phyloP scores from a whole-genome alignment of 208 protist genomes.

The Angomonas deanei region DNA sequence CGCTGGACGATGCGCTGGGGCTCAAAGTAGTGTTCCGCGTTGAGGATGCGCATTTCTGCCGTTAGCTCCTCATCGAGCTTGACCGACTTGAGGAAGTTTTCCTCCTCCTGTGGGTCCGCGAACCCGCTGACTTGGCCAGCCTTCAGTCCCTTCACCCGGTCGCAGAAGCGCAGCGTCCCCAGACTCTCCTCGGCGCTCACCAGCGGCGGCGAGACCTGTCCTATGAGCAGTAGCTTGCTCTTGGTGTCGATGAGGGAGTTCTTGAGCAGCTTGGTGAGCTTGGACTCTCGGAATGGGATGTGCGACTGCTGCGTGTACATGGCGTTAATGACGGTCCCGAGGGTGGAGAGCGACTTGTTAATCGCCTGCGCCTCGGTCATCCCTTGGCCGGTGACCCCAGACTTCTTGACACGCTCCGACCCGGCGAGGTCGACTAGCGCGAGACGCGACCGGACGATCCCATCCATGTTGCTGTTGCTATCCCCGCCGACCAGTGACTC shows the following conservation, averaged over 20 bases:
- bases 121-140: constrained; percentile 47
- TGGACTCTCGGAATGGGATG: constrained; percentile 89
- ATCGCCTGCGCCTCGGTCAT: constrained; percentile 91
- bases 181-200: constrained; percentile 65
- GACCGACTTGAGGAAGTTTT: constrained; percentile 46
- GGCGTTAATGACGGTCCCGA: constrained; percentile 84
- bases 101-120: constrained; percentile 49
- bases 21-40: constrained; percentile 48
- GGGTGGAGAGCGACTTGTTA: constrained; percentile 82
- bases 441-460: constrained; percentile 89
- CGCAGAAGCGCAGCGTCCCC: constrained; percentile 83
- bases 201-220: constrained; percentile 61
- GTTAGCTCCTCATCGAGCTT: constrained; percentile 58
- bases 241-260: constrained; percentile 52
- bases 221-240: constrained; percentile 80
- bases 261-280: constrained; percentile 92
- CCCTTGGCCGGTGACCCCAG: constrained; percentile 69
- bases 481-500: constrained; percentile 49
- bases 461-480: constrained; percentile 27
- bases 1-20: constrained; percentile 25
- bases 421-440: constrained; percentile 96
- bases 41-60: constrained; percentile 73
- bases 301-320: constrained; percentile 70
- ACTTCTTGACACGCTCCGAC: constrained; percentile 89
- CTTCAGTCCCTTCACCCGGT: constrained; percentile 84